A percentile compares a stretch with the other conserved stretches of the same genome.
Evolutionary conservation across 1,139 yeast species (phyloP).

Genomic region (Pichia sp.): DNA sequence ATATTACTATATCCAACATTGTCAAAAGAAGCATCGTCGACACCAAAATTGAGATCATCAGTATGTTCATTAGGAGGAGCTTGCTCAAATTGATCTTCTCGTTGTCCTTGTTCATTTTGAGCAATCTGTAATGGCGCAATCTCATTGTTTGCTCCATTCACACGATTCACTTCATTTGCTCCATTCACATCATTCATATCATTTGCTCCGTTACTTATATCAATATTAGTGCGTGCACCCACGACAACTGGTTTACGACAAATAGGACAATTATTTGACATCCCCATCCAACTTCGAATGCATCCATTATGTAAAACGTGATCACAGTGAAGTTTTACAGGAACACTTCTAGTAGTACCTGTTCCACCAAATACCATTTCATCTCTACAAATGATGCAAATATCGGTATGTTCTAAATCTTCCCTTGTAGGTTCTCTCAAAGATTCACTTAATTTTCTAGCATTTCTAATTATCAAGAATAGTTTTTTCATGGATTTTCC

Average conservation of each 20-base stretch:
- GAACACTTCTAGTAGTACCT: slow-evolving; percentile 41
- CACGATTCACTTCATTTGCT: too few species aligned
- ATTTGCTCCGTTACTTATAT: too few species aligned
- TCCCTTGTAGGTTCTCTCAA: slow-evolving; percentile 52
- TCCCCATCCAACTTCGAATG: slow-evolving; percentile 85
- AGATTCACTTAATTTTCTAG: slow-evolving; percentile 57
- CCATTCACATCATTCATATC: too few species aligned
- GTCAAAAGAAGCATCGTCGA: too few species aligned
- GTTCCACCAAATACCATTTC: slow-evolving; percentile 49
- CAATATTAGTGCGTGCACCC: too few species aligned
- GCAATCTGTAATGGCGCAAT: too few species aligned
- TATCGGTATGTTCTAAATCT: slow-evolving; percentile 53
- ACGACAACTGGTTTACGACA: slow-evolving; percentile 72
- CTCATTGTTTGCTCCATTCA: too few species aligned
- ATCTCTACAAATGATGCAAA: slow-evolving; percentile 82
- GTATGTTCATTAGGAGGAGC: too few species aligned
- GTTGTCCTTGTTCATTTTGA: too few species aligned
- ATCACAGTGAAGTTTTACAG: slow-evolving; percentile 74
- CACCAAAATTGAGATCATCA: too few species aligned
- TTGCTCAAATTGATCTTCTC: too few species aligned
- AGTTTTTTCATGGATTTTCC: slow-evolving; percentile 47
- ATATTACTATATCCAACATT: not conserved
- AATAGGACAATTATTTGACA: slow-evolving; percentile 87
- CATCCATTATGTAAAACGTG: slow-evolving; percentile 90
- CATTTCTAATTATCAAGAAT: slow-evolving; percentile 49